A percentile compares a stretch with the other conserved stretches of the same genome.
Conservation (phyloP, 208 protist genomes). For the Borovskyia barvae region DNA sequence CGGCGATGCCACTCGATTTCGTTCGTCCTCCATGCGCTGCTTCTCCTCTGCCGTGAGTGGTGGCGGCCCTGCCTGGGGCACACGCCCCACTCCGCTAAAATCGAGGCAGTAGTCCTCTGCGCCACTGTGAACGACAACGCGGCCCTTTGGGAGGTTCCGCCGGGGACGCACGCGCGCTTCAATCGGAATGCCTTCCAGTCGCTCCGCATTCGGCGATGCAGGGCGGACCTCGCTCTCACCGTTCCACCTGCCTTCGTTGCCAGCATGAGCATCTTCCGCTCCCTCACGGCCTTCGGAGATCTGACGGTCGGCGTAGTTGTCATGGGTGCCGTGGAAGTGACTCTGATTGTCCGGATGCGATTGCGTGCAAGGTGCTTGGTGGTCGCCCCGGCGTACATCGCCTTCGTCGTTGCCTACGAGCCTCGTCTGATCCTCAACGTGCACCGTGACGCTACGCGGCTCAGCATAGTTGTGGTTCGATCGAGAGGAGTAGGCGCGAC, state of each 20-base stretch:
- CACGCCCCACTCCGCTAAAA: constrained; percentile 23
- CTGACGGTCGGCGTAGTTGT: constrained; percentile 25
- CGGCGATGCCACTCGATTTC: constrained; percentile 44
- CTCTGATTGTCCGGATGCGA: too few species aligned
- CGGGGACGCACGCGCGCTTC: constrained; percentile 45
- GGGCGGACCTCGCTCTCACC: constrained; percentile 7
- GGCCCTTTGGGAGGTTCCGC: constrained; percentile 26
- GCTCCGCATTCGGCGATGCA: constrained; percentile 18
- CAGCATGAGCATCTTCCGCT: background rate
- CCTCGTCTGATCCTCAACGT: too few species aligned
- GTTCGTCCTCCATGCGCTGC: constrained; percentile 27
- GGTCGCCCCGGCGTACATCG: too few species aligned
- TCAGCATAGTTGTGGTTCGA: too few species aligned
- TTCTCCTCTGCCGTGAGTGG: constrained; percentile 35
- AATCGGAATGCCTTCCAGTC: constrained; percentile 34
- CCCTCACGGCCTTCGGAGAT: background rate
- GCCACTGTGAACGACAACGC: constrained; percentile 29
- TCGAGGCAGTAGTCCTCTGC: constrained; percentile 28
- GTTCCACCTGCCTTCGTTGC: background rate
- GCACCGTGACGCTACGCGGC: too few species aligned
- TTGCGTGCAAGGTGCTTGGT: too few species aligned
- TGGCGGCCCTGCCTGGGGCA: constrained; percentile 51
- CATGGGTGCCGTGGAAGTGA: too few species aligned
- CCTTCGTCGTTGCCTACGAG: too few species aligned
- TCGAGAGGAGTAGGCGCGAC: too few species aligned